These are phyloP conservation scores for Cerrena zonata DNA, from an alignment of 1,284 basidiomycete species.

Conservation along the genomic window DNA sequence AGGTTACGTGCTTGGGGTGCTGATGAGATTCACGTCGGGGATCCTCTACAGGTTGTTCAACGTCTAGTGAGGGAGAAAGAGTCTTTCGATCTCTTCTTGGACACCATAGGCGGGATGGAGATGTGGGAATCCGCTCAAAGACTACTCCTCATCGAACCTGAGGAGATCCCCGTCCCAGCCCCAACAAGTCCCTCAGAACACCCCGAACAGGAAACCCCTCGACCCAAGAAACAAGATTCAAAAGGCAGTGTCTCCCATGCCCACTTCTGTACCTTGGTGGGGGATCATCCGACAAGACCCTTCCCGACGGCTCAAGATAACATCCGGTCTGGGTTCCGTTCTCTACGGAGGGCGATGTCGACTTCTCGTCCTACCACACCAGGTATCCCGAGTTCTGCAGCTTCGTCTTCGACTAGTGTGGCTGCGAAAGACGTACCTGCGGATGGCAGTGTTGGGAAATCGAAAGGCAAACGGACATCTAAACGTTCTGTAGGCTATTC, in stretches of 20 bases:
- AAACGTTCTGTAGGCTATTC: slow-evolving; percentile 55
- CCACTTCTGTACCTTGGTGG: slow-evolving; percentile 73
- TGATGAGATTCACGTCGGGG: slow-evolving; percentile 59
- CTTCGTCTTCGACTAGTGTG: background rate
- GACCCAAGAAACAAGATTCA: background rate
- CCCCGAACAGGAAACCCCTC: background rate
- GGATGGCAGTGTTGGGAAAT: slow-evolving; percentile 3
- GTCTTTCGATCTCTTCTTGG: slow-evolving; percentile 73
- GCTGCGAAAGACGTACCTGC: background rate
- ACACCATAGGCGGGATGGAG: slow-evolving; percentile 72
- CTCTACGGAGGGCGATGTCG: slow-evolving; percentile 41
- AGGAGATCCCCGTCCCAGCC: slow-evolving; percentile 8
- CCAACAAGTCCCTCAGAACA: background rate
- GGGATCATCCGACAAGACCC: slow-evolving; percentile 54
- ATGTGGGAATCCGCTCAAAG: slow-evolving; percentile 68
- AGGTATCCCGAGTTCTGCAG: background rate
- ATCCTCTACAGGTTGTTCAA: slow-evolving; percentile 50
- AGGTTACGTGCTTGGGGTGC: slow-evolving; percentile 58
- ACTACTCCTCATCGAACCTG: slow-evolving; percentile 39
- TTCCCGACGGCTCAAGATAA: slow-evolving; percentile 67
- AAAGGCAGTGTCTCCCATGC: slow-evolving; percentile 20
- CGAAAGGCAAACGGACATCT: slow-evolving; percentile 12
- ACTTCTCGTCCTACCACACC: slow-evolving; percentile 1
- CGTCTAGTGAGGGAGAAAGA: slow-evolving; percentile 49
- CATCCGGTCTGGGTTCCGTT: slow-evolving; percentile 63